phyloP scores from a whole-genome alignment of 2,329 filamentous ascomycete species.

The Neofusicoccum sp. region DNA sequence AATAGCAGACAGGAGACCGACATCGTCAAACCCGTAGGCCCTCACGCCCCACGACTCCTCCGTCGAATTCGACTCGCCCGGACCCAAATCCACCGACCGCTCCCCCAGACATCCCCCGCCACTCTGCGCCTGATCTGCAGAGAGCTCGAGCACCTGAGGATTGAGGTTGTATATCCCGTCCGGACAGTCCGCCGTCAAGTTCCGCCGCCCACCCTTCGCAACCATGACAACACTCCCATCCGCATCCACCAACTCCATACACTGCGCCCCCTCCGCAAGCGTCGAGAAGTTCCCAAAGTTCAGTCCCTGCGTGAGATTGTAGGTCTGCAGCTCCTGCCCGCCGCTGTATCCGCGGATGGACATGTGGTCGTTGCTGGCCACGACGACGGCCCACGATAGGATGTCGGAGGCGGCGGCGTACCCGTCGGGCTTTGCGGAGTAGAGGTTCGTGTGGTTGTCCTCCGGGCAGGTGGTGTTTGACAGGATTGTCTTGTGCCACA shows the following conservation, averaged over 20 bases:
- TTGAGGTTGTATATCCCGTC: constrained; percentile 10
- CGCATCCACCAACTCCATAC: background rate
- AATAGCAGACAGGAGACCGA: no score
- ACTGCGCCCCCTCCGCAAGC: background rate
- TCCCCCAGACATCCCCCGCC: background rate
- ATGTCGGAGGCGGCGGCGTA: constrained; percentile 1
- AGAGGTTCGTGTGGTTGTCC: background rate
- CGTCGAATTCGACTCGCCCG: background rate
- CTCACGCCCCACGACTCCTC: background rate
- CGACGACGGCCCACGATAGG: background rate
- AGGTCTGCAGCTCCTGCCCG: background rate
- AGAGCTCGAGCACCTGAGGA: background rate
- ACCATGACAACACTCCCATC: background rate
- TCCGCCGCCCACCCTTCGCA: background rate
- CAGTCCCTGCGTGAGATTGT: background rate
- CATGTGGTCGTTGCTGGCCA: background rate
- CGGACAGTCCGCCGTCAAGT: background rate
- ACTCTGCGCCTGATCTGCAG: no score
- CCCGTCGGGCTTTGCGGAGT: background rate
- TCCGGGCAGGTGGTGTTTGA: background rate
- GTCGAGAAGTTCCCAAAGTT: constrained; percentile 2
- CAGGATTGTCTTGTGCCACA: constrained; percentile 8
- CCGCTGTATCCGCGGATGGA: background rate
- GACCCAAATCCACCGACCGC: background rate
- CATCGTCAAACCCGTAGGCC: background rate